These are phyloP conservation scores for Lactifluus pinguis DNA, from an alignment of 768 basidiomycete genomes.

Conservation along the genomic window DNA sequence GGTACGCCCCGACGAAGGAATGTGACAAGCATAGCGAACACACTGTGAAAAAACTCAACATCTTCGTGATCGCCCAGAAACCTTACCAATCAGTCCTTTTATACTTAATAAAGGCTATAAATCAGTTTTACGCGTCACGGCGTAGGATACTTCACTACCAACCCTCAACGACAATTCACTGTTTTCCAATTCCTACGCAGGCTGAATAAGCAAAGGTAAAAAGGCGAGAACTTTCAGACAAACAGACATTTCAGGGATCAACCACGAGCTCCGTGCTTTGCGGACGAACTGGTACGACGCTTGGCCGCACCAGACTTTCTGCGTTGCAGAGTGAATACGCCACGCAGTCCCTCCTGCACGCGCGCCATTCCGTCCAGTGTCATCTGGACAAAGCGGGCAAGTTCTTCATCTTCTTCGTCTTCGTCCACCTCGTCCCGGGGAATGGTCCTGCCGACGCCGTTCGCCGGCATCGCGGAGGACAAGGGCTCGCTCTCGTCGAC, in stretches of 20 bases:
- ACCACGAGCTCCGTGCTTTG: conserved; percentile 1
- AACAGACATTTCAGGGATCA: neutral
- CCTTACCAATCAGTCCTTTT: neutral
- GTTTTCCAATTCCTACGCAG: neutral
- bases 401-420: conserved; percentile 12
- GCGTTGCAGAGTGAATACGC: conserved; percentile 9
- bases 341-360: conserved; percentile 15
- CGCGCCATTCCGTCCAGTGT: conserved; percentile 13
- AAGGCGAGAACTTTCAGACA: neutral
- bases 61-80: neutral
- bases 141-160: neutral
- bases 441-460: neutral
- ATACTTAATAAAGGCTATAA: neutral
- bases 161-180: too few relatives aligned
- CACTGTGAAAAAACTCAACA: neutral
- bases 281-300: neutral
- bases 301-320: neutral
- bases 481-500: conserved; percentile 3
- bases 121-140: neutral
- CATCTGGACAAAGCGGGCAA: conserved; percentile 13
- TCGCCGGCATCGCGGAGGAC: conserved; percentile 2
- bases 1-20: neutral
- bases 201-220: neutral
- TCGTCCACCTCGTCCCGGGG: neutral
- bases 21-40: neutral